These are phyloP conservation scores for Citrullus colocynthis DNA, from an alignment of 306 rosid species.

Conservation along the genomic window DNA sequence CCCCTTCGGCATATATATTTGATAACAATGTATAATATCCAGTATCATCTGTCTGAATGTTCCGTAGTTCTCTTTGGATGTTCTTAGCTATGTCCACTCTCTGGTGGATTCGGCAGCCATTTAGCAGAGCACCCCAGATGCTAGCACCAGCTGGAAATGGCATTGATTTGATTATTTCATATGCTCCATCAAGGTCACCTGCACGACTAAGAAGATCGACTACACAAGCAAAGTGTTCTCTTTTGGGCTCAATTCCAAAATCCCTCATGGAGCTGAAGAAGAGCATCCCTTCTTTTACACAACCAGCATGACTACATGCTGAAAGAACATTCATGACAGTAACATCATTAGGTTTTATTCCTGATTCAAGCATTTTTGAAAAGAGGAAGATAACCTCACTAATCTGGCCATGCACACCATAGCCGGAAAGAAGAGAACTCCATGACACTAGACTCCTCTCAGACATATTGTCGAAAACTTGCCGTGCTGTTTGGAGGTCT, in stretches of 20 bases:
- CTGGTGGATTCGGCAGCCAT: constrained; percentile 76
- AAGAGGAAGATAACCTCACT: constrained; percentile 43
- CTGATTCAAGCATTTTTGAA: constrained; percentile 40
- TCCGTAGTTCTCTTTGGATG: constrained; percentile 33
- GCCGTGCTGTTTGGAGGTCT: constrained; percentile 45
- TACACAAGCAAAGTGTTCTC: constrained; percentile 57
- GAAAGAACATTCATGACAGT: constrained; percentile 81
- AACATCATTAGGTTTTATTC: constrained; percentile 57
- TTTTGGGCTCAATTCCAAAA: constrained; percentile 43
- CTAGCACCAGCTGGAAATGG: constrained; percentile 41
- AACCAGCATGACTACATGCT: constrained; percentile 81
- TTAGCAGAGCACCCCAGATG: constrained; percentile 76
- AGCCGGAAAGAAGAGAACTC: constrained; percentile 78
- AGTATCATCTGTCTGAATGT: constrained; percentile 51
- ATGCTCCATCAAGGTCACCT: constrained; percentile 64
- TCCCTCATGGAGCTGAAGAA: constrained; percentile 48
- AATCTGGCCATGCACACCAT: constrained; percentile 66
- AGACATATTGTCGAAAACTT: constrained; percentile 43
- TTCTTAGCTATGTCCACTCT: constrained; percentile 47
- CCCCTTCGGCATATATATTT: constrained; percentile 76
- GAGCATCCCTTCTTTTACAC: constrained; percentile 53
- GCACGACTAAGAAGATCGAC: constrained; percentile 83
- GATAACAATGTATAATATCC: constrained; percentile 84
- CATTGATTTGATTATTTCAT: constrained; percentile 49
- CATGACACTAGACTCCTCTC: constrained; percentile 75